Conservation (phyloP, 495 filamentous ascomycete genomes). For the Aspergillus sparsus region DNA sequence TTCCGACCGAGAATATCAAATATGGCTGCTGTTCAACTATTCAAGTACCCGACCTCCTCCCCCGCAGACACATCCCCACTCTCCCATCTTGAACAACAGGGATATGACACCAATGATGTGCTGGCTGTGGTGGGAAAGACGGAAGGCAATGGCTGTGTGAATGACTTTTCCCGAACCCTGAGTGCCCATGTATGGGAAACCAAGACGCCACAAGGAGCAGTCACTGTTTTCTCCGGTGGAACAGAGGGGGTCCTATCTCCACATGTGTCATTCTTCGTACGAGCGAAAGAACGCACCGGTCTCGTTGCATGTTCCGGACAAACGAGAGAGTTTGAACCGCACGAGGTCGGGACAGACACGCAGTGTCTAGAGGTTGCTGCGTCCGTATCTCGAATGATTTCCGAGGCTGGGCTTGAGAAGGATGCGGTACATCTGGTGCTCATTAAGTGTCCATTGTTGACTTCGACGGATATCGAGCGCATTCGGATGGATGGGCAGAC, state of each 20-base stretch:
- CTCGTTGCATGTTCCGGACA: conserved; percentile 8
- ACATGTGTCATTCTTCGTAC: conserved; percentile 10
- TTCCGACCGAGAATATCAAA: no score
- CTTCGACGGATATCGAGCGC: conserved; percentile 9
- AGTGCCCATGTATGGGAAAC: conserved; percentile 7
- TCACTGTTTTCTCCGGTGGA: conserved; percentile 9
- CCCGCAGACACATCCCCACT: conserved; percentile 9
- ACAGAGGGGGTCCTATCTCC: conserved; percentile 12
- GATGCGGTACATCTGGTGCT: conserved; percentile 1
- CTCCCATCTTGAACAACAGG: background rate
- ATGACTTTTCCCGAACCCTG: conserved; percentile 12
- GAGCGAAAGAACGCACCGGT: background rate
- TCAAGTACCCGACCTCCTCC: conserved; percentile 5
- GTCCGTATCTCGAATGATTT: background rate
- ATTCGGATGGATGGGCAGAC: background rate
- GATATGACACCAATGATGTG: conserved; percentile 2
- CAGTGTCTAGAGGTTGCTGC: background rate
- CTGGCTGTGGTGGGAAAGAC: conserved; percentile 7
- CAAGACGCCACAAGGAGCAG: background rate
- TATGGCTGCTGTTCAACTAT: conserved; percentile 2
- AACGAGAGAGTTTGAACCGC: conserved; percentile 1
- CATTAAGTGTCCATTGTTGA: conserved; percentile 8
- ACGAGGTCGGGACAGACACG: conserved; percentile 7
- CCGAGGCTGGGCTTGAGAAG: background rate
- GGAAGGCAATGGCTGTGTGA: conserved; percentile 12